These are phyloP conservation scores for Sarcocystis neurona DNA, from an alignment of 169 alveolate species.

Conservation along the genomic window DNA sequence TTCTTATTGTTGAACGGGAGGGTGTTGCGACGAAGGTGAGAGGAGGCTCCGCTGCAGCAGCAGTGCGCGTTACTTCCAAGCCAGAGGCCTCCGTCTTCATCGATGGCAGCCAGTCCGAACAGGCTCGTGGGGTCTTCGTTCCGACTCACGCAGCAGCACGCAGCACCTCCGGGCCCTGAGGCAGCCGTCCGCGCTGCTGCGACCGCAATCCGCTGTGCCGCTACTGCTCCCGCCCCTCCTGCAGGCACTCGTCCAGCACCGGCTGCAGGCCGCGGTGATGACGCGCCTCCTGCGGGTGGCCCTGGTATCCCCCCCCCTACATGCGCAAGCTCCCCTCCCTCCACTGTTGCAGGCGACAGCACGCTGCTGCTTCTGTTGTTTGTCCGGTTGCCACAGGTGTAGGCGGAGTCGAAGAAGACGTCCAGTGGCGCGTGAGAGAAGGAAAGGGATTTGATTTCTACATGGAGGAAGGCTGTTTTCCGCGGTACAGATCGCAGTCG, in stretches of 20 bases:
- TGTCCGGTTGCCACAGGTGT: too few species aligned
- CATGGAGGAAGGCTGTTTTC: neutral
- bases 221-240: neutral
- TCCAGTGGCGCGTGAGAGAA: constrained; percentile 14
- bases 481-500: neutral
- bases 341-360: neutral
- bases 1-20: too few species aligned
- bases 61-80: constrained; percentile 33
- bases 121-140: constrained; percentile 25
- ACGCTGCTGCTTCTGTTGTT: too few species aligned
- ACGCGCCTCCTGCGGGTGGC: neutral
- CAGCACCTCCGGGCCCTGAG: neutral
- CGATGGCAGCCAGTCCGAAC: constrained; percentile 24
- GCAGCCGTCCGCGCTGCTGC: neutral
- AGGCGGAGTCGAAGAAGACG: constrained; percentile 25
- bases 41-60: constrained; percentile 11
- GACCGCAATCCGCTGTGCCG: neutral
- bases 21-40: too few species aligned
- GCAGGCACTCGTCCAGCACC: neutral
- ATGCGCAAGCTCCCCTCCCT: neutral
- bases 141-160: neutral
- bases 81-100: constrained; percentile 17
- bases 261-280: neutral
- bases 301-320: neutral
- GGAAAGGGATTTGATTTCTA: neutral